Evolutionary conservation across 75 land plant species (phyloP).

Genomic region (Picea glauca): DNA sequence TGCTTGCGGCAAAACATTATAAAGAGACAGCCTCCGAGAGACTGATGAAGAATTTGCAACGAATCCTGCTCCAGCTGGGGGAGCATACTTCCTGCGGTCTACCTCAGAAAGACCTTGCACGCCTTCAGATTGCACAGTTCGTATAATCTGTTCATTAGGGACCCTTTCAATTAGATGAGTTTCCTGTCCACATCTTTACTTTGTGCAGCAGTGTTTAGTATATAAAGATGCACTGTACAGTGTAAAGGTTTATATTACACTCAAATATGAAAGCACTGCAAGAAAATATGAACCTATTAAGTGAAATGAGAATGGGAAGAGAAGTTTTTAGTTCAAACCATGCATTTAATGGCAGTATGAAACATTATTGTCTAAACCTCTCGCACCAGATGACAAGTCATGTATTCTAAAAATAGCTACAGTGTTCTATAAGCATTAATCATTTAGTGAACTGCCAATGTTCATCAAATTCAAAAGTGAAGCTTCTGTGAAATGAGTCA

Average conservation of each 20-base stretch:
- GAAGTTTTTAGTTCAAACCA: not conserved
- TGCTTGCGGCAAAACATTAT: conserved; percentile 34
- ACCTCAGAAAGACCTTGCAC: conserved; percentile 59
- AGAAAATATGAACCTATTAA: not conserved
- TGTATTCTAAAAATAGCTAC: not conserved
- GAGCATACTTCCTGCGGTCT: conserved; percentile 65
- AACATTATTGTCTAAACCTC: not conserved
- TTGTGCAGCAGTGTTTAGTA: not conserved
- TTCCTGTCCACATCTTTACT: not conserved
- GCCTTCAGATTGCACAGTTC: conserved; percentile 86
- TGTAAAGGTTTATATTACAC: not conserved
- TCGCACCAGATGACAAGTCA: not conserved
- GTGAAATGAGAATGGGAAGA: not conserved
- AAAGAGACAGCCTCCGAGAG: conserved; percentile 36
- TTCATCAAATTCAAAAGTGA: too few relatives aligned
- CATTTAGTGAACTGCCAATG: not conserved
- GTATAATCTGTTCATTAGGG: conserved; percentile 42
- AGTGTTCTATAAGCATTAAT: not conserved
- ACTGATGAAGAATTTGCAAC: conserved; percentile 44
- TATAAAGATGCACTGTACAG: not conserved
- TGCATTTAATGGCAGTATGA: not conserved
- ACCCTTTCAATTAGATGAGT: not conserved
- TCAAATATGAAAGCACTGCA: not conserved
- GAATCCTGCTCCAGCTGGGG: conserved; percentile 71
- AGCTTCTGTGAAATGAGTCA: too few relatives aligned